These are phyloP conservation scores for Bromus sterilis DNA, from an alignment of 176 grass and related monocot species.

Conservation along the genomic window DNA sequence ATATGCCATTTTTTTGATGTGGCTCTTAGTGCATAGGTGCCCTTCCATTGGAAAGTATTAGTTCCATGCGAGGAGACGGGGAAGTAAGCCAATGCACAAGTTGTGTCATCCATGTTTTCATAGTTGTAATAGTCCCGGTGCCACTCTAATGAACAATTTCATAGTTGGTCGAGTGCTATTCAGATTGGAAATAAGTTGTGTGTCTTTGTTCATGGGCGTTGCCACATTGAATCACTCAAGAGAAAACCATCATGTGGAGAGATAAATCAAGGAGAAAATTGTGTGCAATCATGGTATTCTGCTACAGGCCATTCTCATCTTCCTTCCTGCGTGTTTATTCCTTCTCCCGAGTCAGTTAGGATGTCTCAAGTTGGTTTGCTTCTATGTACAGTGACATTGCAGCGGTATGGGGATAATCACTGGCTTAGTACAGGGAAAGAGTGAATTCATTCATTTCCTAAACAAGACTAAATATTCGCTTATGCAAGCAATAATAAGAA, in stretches of 20 bases:
- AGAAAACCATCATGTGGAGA: not conserved
- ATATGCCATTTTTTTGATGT: not conserved
- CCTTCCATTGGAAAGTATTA: not conserved
- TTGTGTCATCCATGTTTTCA: not conserved
- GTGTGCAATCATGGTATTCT: not conserved
- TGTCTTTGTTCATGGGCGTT: not conserved
- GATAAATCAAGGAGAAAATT: not conserved
- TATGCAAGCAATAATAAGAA: slow-evolving; percentile 2
- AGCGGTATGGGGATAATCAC: not conserved
- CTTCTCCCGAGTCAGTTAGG: not conserved
- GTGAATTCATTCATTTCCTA: not conserved
- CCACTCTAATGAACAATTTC: too few relatives aligned
- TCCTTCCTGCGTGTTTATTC: not conserved
- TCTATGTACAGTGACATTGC: not conserved
- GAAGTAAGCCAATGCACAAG: not conserved
- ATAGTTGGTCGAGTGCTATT: not conserved
- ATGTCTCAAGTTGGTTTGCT: not conserved
- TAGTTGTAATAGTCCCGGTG: too few relatives aligned
- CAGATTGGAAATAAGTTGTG: not conserved
- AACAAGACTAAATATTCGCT: not conserved
- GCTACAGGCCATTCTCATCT: not conserved
- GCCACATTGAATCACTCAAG: not conserved
- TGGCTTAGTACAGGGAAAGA: not conserved
- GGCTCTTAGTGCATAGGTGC: not conserved
- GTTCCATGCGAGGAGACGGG: not conserved